These are phyloP conservation scores for Dysphania ambrosioides DNA, from an alignment of 148 eudicot genomes.

Conservation along the genomic window DNA sequence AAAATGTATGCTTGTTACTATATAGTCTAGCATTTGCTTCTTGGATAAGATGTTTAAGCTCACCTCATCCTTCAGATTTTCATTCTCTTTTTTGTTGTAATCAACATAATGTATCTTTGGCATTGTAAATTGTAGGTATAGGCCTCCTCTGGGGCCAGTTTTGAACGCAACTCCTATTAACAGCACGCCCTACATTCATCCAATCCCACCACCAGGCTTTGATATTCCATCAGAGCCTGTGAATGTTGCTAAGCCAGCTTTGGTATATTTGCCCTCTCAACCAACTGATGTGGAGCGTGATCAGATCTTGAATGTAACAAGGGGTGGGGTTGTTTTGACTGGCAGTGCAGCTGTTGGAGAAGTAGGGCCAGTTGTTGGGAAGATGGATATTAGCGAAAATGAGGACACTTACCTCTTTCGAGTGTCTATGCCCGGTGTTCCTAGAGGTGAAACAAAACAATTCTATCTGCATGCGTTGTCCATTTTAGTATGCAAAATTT, in stretches of 20 bases:
- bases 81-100: too few relatives aligned
- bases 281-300: conserved; percentile 41
- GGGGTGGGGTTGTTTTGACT: conserved; percentile 40
- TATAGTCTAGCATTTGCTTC: too few relatives aligned
- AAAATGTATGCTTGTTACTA: too few relatives aligned
- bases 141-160: too few relatives aligned
- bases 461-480: too few relatives aligned
- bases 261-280: conserved; percentile 43
- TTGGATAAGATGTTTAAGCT: too few relatives aligned
- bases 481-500: background rate
- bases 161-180: too few relatives aligned
- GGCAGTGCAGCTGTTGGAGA: conserved; percentile 69
- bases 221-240: conserved; percentile 6
- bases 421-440: conserved; percentile 73
- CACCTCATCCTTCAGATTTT: too few relatives aligned
- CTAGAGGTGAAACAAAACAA: conserved; percentile 42
- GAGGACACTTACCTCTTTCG: conserved; percentile 54
- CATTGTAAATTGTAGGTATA: too few relatives aligned
- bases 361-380: conserved; percentile 53
- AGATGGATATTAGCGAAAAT: conserved; percentile 51
- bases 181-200: too few relatives aligned
- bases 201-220: conserved; percentile 16
- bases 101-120: too few relatives aligned
- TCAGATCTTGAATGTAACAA: conserved; percentile 38
- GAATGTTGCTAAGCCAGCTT: conserved; percentile 35